phyloP scores from a whole-genome alignment of 129 eudicot genomes.

The Lonicera japonica region DNA sequence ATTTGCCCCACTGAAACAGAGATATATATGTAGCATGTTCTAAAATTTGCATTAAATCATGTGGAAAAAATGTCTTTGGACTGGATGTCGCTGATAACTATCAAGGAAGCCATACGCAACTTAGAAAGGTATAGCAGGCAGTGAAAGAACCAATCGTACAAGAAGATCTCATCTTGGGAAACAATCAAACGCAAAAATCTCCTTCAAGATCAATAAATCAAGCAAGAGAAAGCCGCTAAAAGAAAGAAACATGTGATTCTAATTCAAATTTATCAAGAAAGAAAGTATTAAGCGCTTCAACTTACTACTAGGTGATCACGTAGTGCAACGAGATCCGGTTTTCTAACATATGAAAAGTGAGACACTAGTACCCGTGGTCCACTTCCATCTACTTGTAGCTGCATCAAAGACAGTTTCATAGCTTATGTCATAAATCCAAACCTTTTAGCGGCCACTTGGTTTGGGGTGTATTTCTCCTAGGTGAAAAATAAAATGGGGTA shows the following conservation, averaged over 20 bases:
- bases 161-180: background rate
- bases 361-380: background rate
- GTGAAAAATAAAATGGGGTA: too few species aligned
- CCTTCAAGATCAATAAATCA: background rate
- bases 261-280: background rate
- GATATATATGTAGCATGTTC: background rate
- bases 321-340: background rate
- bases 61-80: background rate
- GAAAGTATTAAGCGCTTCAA: background rate
- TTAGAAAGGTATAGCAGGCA: background rate
- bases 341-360: background rate
- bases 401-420: background rate
- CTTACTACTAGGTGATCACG: background rate
- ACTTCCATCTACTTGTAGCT: background rate
- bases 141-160: background rate
- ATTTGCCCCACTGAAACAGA: background rate
- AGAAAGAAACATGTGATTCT: background rate
- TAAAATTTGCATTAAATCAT: conserved; percentile 1
- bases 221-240: background rate
- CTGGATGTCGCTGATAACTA: background rate
- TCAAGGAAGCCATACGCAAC: background rate
- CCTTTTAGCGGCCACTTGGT: too few species aligned
- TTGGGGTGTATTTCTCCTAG: too few species aligned
- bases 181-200: background rate
- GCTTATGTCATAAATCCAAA: background rate